These are phyloP conservation scores for Leishmania arabica DNA, from an alignment of 208 protist genomes.

Conservation along the genomic window DNA sequence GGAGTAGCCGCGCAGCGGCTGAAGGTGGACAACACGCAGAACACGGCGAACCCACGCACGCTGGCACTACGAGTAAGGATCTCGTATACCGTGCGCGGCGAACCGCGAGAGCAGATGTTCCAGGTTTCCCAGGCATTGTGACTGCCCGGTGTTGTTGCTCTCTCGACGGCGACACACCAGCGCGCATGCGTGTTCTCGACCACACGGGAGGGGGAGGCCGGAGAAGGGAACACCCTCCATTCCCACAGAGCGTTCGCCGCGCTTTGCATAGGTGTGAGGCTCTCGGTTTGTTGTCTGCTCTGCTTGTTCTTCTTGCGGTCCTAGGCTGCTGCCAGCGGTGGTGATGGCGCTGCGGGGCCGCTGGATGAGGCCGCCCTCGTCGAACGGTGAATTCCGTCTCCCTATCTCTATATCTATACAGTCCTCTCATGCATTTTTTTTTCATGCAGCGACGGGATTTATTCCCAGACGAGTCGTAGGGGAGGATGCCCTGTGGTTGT, in stretches of 20 bases:
- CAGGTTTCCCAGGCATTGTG: conserved; percentile 46
- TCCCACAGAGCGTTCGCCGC: background rate
- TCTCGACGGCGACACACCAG: background rate
- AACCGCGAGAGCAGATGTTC: conserved; percentile 57
- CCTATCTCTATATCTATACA: background rate
- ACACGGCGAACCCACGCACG: conserved; percentile 43
- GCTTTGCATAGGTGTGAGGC: background rate
- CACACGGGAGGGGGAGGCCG: too few relatives aligned
- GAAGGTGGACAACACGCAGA: conserved; percentile 54
- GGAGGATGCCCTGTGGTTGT: background rate
- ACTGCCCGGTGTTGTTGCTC: background rate
- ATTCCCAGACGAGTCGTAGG: background rate
- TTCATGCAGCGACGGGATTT: background rate
- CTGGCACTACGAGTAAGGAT: conserved; percentile 76
- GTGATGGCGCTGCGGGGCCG: background rate
- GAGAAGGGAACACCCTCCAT: background rate
- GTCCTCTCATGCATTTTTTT: background rate
- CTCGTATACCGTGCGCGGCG: conserved; percentile 53
- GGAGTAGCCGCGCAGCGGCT: conserved; percentile 48
- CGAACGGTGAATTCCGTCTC: background rate
- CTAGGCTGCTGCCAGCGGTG: background rate
- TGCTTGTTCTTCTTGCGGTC: background rate
- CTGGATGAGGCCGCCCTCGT: background rate
- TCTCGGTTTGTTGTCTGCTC: background rate
- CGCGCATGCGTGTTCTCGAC: background rate